A percentile compares a stretch with the other conserved stretches of the same genome.
These are phyloP conservation scores for Fraxinus xanthoxyloides DNA, from an alignment of 305 asterid species.

Conservation along the genomic window DNA sequence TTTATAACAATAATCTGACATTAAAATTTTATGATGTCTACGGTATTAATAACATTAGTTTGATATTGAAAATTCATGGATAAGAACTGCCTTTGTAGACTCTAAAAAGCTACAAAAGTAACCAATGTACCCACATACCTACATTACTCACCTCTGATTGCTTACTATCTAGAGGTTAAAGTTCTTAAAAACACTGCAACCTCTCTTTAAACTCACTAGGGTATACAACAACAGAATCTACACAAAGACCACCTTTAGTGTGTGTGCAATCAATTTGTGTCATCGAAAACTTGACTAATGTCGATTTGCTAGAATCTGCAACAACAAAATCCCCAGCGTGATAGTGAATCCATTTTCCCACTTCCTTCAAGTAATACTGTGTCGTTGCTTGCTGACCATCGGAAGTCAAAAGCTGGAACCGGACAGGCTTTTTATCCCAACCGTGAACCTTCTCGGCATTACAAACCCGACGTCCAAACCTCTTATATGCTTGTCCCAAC, in stretches of 20 bases:
- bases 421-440: conserved; percentile 80
- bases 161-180: neutral
- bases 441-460: conserved; percentile 76
- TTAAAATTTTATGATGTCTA: neutral
- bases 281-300: conserved; percentile 75
- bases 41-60: neutral
- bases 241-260: conserved; percentile 87
- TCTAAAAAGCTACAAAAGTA: neutral
- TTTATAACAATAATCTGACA: neutral
- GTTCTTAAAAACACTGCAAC: conserved; percentile 39
- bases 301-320: conserved; percentile 30
- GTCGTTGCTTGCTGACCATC: conserved; percentile 74
- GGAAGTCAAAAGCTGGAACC: conserved; percentile 66
- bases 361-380: conserved; percentile 70
- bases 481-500: conserved; percentile 54
- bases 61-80: neutral
- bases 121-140: neutral
- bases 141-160: neutral
- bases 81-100: neutral
- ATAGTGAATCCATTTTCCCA: conserved; percentile 70
- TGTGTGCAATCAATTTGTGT: conserved; percentile 97
- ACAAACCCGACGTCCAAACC: conserved; percentile 65
- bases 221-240: conserved; percentile 68
- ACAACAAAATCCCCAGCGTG: conserved; percentile 80
- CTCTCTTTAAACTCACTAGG: conserved; percentile 53